Conservation (phyloP, 768 basidiomycete genomes). For the Basidioascus undulatus region DNA sequence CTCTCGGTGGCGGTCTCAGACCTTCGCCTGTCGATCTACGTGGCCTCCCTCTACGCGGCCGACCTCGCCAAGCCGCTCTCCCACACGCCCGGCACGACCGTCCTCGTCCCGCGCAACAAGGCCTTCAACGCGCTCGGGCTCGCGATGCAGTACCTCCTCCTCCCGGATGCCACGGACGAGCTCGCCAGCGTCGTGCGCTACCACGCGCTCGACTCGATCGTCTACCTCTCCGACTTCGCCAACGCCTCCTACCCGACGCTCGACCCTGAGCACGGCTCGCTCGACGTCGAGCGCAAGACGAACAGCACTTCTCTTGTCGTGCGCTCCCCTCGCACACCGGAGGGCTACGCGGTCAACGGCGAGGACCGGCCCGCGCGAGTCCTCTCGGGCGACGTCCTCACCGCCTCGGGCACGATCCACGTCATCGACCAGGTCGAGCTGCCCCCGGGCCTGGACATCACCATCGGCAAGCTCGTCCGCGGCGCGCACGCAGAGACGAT, state of each 20-base stretch:
- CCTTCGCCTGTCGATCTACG: constrained; percentile 70
- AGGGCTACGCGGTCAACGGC: constrained; percentile 17
- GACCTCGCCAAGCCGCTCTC: constrained; percentile 44
- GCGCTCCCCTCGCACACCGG: constrained; percentile 7
- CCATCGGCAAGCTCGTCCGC: constrained; percentile 65
- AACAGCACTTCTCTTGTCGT: neutral
- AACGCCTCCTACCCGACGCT: constrained; percentile 47
- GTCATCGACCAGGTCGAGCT: constrained; percentile 37
- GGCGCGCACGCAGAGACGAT: constrained; percentile 78
- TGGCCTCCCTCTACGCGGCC: constrained; percentile 72
- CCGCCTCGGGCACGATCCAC: constrained; percentile 74
- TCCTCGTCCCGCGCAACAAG: constrained; percentile 68
- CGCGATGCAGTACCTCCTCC: constrained; percentile 63
- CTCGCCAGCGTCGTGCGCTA: constrained; percentile 66
- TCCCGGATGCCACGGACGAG: constrained; percentile 45
- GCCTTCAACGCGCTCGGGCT: constrained; percentile 77
- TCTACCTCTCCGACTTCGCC: constrained; percentile 33
- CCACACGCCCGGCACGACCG: constrained; percentile 41
- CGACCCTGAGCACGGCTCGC: constrained; percentile 60
- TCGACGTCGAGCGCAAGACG: constrained; percentile 35
- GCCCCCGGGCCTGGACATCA: constrained; percentile 55
- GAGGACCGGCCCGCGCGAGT: constrained; percentile 16
- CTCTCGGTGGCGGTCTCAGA: constrained; percentile 55
- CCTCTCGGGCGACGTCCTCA: constrained; percentile 33
- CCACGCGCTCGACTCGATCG: constrained; percentile 50